phyloP scores from a whole-genome alignment of 73 alveolate species.

The Symbiodinium natans region DNA sequence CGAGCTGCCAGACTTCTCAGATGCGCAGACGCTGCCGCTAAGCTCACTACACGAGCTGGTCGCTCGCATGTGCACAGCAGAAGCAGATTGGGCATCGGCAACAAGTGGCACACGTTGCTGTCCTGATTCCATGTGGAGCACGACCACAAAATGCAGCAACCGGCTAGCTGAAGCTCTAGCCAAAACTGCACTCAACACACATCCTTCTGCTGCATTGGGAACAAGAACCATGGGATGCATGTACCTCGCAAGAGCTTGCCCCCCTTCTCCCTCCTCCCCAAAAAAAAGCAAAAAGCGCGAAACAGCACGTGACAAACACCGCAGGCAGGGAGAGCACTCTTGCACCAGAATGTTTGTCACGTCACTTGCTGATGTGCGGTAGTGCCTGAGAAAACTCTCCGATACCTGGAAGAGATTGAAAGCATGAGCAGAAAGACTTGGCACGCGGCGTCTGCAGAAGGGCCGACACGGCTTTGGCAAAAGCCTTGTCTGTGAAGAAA shows the following conservation, averaged over 20 bases:
- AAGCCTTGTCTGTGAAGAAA: background rate
- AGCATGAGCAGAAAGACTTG: background rate
- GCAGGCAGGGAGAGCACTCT: slow-evolving; percentile 56
- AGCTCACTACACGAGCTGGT: background rate
- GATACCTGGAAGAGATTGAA: background rate
- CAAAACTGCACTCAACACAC: no score
- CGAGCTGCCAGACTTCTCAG: background rate
- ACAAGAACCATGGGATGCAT: slow-evolving; percentile 70
- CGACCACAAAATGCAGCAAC: no score
- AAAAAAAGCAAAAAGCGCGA: background rate
- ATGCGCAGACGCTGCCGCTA: no score
- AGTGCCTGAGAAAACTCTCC: slow-evolving; percentile 4
- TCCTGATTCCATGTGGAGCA: background rate
- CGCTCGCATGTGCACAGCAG: background rate
- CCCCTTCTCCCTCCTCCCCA: background rate
- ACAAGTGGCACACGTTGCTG: background rate
- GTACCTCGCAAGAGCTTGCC: slow-evolving; percentile 9
- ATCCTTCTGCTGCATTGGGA: slow-evolving; percentile 31
- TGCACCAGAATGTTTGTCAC: slow-evolving; percentile 54
- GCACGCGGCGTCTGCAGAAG: slow-evolving; percentile 36
- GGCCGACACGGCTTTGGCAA: slow-evolving; percentile 54
- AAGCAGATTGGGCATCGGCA: background rate
- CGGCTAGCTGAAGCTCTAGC: no score
- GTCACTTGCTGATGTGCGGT: slow-evolving; percentile 86
- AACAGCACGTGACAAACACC: background rate